Conservation (phyloP, 2,329 filamentous ascomycete genomes). For the Raffaelea albimanens region DNA sequence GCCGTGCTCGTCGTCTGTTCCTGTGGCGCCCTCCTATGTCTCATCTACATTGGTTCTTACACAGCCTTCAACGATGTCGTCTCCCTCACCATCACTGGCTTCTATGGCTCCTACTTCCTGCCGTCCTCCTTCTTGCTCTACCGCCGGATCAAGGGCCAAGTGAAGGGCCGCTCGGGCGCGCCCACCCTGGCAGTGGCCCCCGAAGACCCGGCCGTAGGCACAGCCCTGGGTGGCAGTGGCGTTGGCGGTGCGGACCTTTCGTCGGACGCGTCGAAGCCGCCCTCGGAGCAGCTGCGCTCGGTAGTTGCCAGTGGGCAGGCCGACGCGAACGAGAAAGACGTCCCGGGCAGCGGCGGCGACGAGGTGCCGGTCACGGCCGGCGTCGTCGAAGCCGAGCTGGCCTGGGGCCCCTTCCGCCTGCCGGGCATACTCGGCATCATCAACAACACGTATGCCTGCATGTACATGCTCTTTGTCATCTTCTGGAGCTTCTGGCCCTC, state of each 20-base stretch:
- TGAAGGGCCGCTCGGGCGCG: not conserved
- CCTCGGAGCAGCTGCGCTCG: not conserved
- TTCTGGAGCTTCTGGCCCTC: constrained; percentile 39
- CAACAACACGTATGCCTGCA: constrained; percentile 30
- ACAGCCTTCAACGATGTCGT: constrained; percentile 6
- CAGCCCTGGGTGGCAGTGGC: not conserved
- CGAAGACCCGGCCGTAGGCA: not conserved
- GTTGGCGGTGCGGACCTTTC: too few relatives aligned
- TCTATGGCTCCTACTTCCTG: constrained; percentile 36
- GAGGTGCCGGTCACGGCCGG: constrained; percentile 37
- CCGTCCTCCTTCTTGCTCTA: constrained; percentile 31
- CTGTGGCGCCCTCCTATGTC: not conserved
- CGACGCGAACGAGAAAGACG: constrained; percentile 26
- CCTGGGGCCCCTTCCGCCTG: constrained; percentile 32
- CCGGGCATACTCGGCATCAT: constrained; percentile 29
- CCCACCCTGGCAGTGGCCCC: not conserved
- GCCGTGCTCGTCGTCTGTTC: constrained; percentile 1
- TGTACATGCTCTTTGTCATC: constrained; percentile 33
- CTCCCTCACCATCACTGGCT: constrained; percentile 20
- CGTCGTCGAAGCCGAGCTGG: constrained; percentile 39
- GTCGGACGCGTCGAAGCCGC: too few relatives aligned
- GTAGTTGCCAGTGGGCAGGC: too few relatives aligned
- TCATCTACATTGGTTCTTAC: constrained; percentile 6
- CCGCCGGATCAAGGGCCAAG: constrained; percentile 27
- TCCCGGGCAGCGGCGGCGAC: constrained; percentile 36